Evolutionary conservation across 1,284 basidiomycete species (phyloP).

Genomic region (Cryptococcus jaspeensis): DNA sequence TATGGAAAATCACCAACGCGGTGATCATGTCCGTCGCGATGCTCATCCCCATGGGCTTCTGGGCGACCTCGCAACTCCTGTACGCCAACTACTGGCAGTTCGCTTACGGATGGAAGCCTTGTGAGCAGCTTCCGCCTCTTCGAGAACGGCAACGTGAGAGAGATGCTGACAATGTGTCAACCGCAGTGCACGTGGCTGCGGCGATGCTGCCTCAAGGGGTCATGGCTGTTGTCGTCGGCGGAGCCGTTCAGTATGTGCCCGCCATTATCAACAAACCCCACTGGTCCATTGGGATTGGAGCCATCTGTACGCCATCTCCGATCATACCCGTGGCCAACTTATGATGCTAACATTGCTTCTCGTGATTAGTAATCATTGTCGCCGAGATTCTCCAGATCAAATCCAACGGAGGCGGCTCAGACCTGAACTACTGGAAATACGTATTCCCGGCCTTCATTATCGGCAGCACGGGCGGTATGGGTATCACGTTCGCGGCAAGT

Average conservation of each 20-base stretch:
- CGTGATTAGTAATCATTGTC: conserved; percentile 30
- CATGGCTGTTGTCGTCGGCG: conserved; percentile 26
- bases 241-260: conserved; percentile 20
- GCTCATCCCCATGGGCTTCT: conserved; percentile 31
- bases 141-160: neutral
- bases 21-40: conserved; percentile 20
- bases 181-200: conserved; percentile 30
- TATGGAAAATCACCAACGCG: conserved; percentile 35
- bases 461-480: conserved; percentile 15
- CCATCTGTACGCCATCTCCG: conserved; percentile 12
- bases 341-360: too few species aligned
- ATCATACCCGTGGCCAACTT: neutral
- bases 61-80: conserved; percentile 29
- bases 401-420: conserved; percentile 38
- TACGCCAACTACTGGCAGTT: conserved; percentile 32
- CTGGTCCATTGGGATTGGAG: conserved; percentile 21
- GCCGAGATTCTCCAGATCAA: conserved; percentile 30
- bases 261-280: conserved; percentile 25
- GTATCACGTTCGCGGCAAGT: neutral
- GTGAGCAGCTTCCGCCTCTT: conserved; percentile 9
- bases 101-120: conserved; percentile 21
- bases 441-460: conserved; percentile 36
- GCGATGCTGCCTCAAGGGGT: conserved; percentile 38
- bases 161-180: neutral
- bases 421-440: conserved; percentile 42